Base-by-base conservation (phyloP, 2,329 filamentous ascomycete species). In the Thielaviopsis ethacetica region DNA sequence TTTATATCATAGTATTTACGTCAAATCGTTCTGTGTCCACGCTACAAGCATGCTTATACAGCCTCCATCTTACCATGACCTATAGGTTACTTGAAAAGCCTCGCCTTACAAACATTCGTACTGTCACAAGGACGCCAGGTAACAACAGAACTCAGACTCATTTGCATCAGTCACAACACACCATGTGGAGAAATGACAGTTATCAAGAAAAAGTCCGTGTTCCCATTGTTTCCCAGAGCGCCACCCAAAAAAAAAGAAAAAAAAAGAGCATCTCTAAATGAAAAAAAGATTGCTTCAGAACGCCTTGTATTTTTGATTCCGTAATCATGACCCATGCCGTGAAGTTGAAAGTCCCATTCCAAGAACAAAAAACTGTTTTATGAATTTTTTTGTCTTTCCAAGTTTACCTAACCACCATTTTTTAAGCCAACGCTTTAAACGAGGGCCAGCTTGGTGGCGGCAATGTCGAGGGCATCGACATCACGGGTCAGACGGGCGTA, bases 381-480 rank as follows among this genome's bases (percentile, higher is more conserved):
- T 53, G 38, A 57, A 21, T 55, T 57, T 58, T 61, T 61, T 59
- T 51, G 47, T 59, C 30, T 47, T 51, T 56, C 53, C 50, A 54
- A 52, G 51, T 61, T 55, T 57, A 30, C 52, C 59, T 56, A 56
- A 41, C 56, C 56, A 54, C 59, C 59, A 53, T 34, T 27, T 58
- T 61, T 60, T 59, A 50, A 59, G 50, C 57, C 54, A 62, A 50
- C 65, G 67, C 67, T 69, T 86, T 95, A 97, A 73, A 97, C 93
- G 71, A 98, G 93, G 68, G 86, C 86, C 68, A 98, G 85, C 86
- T 97, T 98, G 76, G 93, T 97, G 71, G 93, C 94, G 65, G 93
- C 94, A 76, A 98, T 96, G 79, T 98, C 93, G 68, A 98, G 86
- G 71, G 93, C 93, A 76, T 98, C 93, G 68, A 97, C 91, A 75